Evolutionary conservation across 305 asterid genomes (phyloP).

Genomic region (Fraxinus dipetala): DNA sequence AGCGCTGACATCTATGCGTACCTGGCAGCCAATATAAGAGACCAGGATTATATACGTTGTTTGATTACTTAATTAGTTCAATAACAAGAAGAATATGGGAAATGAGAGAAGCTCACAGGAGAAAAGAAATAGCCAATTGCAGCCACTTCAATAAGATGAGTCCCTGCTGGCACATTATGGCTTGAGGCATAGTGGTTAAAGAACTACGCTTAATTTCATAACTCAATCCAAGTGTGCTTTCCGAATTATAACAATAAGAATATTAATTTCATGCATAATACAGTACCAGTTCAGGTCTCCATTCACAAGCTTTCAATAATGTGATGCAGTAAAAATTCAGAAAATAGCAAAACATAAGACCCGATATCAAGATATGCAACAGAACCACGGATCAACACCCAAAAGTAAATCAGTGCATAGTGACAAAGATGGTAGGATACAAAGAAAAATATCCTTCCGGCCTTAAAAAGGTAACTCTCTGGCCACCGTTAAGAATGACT

Average conservation of each 20-base stretch:
- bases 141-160: slow-evolving; percentile 93
- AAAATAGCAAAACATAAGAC: slow-evolving; percentile 6
- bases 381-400: slow-evolving; percentile 7
- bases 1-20: slow-evolving; percentile 94
- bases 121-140: slow-evolving; percentile 86
- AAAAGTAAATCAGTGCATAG: slow-evolving; percentile 11
- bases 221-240: slow-evolving; percentile 11
- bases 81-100: slow-evolving; percentile 17
- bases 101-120: slow-evolving; percentile 55
- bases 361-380: slow-evolving; percentile 1
- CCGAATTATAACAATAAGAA: slow-evolving; percentile 21
- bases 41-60: slow-evolving; percentile 2
- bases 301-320: slow-evolving; percentile 9
- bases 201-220: slow-evolving; percentile 29
- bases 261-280: slow-evolving; percentile 3
- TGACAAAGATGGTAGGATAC: slow-evolving; percentile 62
- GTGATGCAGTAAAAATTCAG: slow-evolving; percentile 5
- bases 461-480: slow-evolving; percentile 69
- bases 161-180: slow-evolving; percentile 92
- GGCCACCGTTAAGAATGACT: slow-evolving; percentile 82
- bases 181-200: slow-evolving; percentile 53
- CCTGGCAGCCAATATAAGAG: slow-evolving; percentile 37
- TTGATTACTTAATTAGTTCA: not conserved
- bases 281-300: slow-evolving; percentile 7
- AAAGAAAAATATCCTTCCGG: slow-evolving; percentile 96